Evolutionary conservation across 352 stramenopile genomes (phyloP), one percentile per base, ranked within the genome.

Genomic region (Phytophthora syringae): DNA sequence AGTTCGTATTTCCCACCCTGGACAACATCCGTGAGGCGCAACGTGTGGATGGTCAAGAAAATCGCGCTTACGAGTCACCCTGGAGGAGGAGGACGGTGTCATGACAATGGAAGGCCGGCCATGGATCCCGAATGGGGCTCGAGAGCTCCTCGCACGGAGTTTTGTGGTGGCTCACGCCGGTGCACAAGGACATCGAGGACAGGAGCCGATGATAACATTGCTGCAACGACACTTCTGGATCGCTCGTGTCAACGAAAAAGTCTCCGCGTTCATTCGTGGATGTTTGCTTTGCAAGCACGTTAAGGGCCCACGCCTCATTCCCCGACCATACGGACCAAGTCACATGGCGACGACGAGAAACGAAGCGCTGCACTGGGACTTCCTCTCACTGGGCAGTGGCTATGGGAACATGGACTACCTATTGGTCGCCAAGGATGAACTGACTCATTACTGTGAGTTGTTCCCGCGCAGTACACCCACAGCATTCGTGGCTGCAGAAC

Each of bases 321-420:
- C 32, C 1, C 54, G 49, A 0, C 63, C 42, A 1, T 71, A 64
- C 21, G 32, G 55, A 9, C 39, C 63, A n/a, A 48, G 13, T 1
- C 5, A 40, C 5, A 37, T 11, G 20, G 27, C 37, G 5, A 34
- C 27, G 9, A 39, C 25, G 27, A 28, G 63, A 1, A 71, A 67
- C 36, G 55, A 71, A 27, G 25, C 44, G 1, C 4, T 71, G 5
- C 63, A 60, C 11, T 71, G 40, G 40, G 55, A 62, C n/a, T 71
- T 58, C 6, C 24, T 71, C 1, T 62, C 18, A 2, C 20, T 71
- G 1, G 63, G 63, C 1, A 27, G 18, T 22, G 51, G 56, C n/a
- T 60, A 34, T 37, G 50, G 51, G 4, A 27, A 40, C 40, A 34
- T 28, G 1, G 27, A 49, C 18, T 67, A 72, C 21, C n/a, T 66